phyloP scores from a whole-genome alignment of 164 flowering plant species.

The Magnolia sinica region DNA sequence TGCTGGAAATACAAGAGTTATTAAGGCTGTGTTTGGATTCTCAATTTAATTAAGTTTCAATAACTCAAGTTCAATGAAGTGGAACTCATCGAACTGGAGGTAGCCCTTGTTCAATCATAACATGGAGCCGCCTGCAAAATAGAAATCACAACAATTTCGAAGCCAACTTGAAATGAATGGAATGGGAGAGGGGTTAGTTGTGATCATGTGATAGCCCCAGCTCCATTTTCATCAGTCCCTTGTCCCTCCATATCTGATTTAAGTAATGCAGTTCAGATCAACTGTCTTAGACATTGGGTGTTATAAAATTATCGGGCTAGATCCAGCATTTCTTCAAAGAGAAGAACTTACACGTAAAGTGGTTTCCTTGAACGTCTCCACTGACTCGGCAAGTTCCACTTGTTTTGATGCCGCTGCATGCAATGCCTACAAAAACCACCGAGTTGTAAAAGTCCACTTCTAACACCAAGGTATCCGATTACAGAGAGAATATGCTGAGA shows the following conservation, averaged over 20 bases:
- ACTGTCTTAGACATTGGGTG: neutral
- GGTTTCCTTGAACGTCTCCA: conserved; percentile 54
- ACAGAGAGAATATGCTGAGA: neutral
- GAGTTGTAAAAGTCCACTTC: neutral
- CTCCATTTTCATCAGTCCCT: neutral
- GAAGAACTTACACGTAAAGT: conserved; percentile 41
- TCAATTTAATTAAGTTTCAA: neutral
- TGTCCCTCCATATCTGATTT: neutral
- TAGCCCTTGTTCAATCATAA: neutral
- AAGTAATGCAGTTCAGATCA: neutral
- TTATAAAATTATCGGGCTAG: neutral
- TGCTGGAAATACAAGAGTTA: neutral
- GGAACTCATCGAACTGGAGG: neutral
- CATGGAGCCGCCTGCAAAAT: neutral
- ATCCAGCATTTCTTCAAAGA: neutral
- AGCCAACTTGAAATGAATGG: neutral
- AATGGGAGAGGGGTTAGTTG: neutral
- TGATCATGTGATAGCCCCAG: neutral
- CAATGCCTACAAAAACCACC: conserved; percentile 40
- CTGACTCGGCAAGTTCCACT: conserved; percentile 73
- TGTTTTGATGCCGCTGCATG: conserved; percentile 79
- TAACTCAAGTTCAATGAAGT: neutral
- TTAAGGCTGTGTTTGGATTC: neutral
- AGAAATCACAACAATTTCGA: neutral
- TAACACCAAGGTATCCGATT: neutral